Evolutionary conservation across 352 stramenopile species (phyloP).

Genomic region (Globisporangium splendens): DNA sequence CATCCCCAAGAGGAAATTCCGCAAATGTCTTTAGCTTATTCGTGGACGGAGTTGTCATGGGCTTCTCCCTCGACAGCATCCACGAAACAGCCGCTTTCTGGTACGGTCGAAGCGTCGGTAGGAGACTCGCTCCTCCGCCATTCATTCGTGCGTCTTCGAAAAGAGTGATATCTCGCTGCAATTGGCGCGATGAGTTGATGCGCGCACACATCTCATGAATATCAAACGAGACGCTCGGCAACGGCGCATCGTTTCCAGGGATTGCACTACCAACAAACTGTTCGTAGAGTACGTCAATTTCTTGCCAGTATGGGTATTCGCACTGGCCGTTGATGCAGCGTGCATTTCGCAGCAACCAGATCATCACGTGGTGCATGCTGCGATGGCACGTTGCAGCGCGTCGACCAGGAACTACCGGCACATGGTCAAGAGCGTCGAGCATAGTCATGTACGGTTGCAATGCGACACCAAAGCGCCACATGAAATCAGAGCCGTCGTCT

Average conservation of each 20-base stretch:
- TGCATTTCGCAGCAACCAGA: slow-evolving; percentile 43
- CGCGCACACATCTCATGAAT: slow-evolving; percentile 57
- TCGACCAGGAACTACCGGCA: slow-evolving; percentile 11
- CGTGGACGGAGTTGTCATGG: background rate
- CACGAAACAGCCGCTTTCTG: slow-evolving; percentile 96
- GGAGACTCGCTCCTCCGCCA: slow-evolving; percentile 21
- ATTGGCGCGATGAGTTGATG: slow-evolving; percentile 38
- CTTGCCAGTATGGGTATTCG: slow-evolving; percentile 42
- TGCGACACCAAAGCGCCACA: slow-evolving; percentile 29
- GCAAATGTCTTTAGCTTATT: slow-evolving; percentile 15
- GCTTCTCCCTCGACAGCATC: slow-evolving; percentile 89
- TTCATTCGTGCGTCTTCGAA: slow-evolving; percentile 14
- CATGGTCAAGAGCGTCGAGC: slow-evolving; percentile 6
- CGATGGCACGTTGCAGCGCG: slow-evolving; percentile 8
- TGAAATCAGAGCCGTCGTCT: background rate
- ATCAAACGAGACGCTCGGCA: slow-evolving; percentile 24
- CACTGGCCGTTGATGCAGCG: slow-evolving; percentile 19
- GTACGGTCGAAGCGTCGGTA: slow-evolving; percentile 93
- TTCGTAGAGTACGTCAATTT: slow-evolving; percentile 49
- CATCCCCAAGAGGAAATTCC: background rate
- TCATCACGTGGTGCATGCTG: slow-evolving; percentile 48
- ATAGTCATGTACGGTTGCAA: slow-evolving; percentile 29
- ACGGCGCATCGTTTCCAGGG: slow-evolving; percentile 7
- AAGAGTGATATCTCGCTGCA: slow-evolving; percentile 26
- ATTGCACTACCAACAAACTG: slow-evolving; percentile 14